These are phyloP conservation scores for Nitzschia sp. DNA, from an alignment of 108 stramenopile genomes.

Conservation along the genomic window DNA sequence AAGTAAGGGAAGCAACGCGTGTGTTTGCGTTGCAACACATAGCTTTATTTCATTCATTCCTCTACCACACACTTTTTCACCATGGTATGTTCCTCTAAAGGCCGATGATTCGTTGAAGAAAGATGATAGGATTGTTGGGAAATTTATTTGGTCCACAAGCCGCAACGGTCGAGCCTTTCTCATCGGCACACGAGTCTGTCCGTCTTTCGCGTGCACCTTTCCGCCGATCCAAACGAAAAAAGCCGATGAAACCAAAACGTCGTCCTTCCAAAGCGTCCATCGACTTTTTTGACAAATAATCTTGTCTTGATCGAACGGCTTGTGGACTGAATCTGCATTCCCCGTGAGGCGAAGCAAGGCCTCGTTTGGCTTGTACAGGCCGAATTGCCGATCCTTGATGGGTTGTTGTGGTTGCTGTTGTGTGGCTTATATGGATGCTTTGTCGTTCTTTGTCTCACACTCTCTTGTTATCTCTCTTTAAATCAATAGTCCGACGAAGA, in stretches of 20 bases:
- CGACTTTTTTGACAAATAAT: no score
- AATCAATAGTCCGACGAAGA: slow-evolving; percentile 59
- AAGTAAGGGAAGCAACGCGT: no score
- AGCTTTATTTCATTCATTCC: neutral
- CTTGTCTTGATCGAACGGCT: neutral
- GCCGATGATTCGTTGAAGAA: neutral
- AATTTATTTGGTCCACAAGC: no score
- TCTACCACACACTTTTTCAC: neutral
- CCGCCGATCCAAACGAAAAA: neutral
- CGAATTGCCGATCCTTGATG: neutral
- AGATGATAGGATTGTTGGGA: no score
- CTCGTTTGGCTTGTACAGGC: neutral
- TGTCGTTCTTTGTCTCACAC: neutral
- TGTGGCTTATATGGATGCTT: neutral
- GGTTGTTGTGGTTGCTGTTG: neutral
- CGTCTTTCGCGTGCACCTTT: neutral
- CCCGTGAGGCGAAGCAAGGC: neutral
- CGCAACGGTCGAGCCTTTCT: no score
- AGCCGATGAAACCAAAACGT: neutral
- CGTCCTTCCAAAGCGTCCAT: neutral
- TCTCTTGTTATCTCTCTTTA: neutral
- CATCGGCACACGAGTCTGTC: no score
- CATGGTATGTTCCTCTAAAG: neutral
- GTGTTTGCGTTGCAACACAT: no score
- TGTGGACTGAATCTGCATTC: neutral